Conservation (phyloP, 2,329 filamentous ascomycete species). For the Nothophoma quercina region DNA sequence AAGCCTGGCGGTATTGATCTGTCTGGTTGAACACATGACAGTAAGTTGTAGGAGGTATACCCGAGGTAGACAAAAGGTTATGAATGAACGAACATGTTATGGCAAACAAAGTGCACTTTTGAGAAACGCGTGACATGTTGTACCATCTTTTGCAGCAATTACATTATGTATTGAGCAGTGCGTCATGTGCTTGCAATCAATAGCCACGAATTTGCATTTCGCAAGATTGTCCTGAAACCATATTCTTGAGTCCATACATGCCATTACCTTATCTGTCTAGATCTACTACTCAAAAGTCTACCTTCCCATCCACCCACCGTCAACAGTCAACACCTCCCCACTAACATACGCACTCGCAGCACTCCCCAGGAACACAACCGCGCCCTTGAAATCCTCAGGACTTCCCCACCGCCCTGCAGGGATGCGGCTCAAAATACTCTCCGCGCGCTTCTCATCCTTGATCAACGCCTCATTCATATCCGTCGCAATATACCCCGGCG, state of each 20-base stretch:
- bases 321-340: conserved; percentile 82
- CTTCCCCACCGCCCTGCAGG: conserved; percentile 83
- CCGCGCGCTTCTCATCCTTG: conserved; percentile 71
- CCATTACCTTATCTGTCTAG: neutral
- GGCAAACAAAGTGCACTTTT: neutral
- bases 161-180: neutral
- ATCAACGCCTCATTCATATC: conserved; percentile 91
- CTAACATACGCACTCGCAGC: conserved; percentile 81
- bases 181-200: too few relatives aligned
- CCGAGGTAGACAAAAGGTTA: conserved; percentile 15
- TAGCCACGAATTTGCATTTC: too few relatives aligned
- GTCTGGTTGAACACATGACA: conserved; percentile 36
- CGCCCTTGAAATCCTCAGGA: conserved; percentile 88
- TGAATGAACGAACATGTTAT: neutral
- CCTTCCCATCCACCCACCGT: conserved; percentile 93
- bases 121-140: neutral
- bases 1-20: conserved; percentile 51
- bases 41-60: conserved; percentile 18
- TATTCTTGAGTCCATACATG: neutral
- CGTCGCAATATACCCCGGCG: conserved; percentile 89
- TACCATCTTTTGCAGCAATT: too few relatives aligned
- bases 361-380: conserved; percentile 78
- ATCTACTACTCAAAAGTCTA: conserved; percentile 54
- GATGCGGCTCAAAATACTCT: conserved; percentile 79
- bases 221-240: too few relatives aligned